Evolutionary conservation across 257 asterid genomes (phyloP), one percentile per base, ranked within the genome.

Genomic region (Solanum chiquidenum): DNA sequence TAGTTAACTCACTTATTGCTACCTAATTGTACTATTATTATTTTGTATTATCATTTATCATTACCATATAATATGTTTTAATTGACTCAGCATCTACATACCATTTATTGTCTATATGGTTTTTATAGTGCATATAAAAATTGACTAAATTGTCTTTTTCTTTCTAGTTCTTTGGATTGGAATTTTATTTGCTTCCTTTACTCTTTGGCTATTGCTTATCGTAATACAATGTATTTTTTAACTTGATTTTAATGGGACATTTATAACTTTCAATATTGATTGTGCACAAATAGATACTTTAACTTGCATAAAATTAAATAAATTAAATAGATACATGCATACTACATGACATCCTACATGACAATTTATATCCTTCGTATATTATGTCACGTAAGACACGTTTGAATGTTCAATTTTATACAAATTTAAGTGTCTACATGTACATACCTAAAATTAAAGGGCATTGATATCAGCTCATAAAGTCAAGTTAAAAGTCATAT

Each of bases 21-120:
- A 44, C 27, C 85, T 80, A 46, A 80, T 80, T 80, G 10, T 29
- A 7, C 20, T 14, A 23, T 27, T 14, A 7, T 13, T 55, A 18
- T 44, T 42, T 27, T 44, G 66, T 29, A 80, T 80, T 80, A 80
- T 80, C 68, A 80, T 29, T 29, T 80, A 80, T 80, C 5, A 79
- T 79, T 35, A 79, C 25, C 64, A 80, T 80, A 80, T 9, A 29
- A 29, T 42, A 79, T 79, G 84, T 25, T 79, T 44, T 44, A 79
- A 8, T 46, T 80, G 69, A 80, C 85, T 80, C 85, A 80, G 85
- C 85, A 80, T 80, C 68, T 31, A 80, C 85, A 29, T 80, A 35
- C 16, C 27, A 29, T 79, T 20, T 25, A 27, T 16, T 44, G 84
- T 44, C 66, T 14, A 34, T 72, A 20, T 16, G 14, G 31, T 9